Evolutionary conservation across 768 basidiomycete species (phyloP), one percentile per base, ranked within the genome.

Genomic region (Lactifluus subvellereus): DNA sequence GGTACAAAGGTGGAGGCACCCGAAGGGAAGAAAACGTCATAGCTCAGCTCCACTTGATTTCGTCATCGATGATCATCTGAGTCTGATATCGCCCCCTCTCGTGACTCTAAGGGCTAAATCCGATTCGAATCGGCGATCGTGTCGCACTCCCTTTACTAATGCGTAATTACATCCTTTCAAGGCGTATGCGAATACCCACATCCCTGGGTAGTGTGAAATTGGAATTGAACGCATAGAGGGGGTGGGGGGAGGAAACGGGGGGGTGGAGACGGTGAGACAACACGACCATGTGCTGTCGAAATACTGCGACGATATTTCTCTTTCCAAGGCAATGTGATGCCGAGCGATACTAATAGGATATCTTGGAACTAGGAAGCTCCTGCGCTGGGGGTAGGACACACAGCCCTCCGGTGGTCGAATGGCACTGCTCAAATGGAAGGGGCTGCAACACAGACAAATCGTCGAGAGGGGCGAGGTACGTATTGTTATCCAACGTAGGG

Each of bases 381-480:
- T 59, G 48, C 18, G 20, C 7, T 14, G 54, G 22, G 11, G 54
- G 49, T 7, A 35, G 14, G 37, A 6, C 7, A 51, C 55, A 61
- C 32, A 42, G 9, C 7, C 18, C 40, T 37, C 49, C 55, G 20
- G 38, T 43, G 13, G 30, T 37, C 32, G 61, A 57, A 14, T 22
- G 47, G n/a, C 37, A 47, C 50, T 64, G 62, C 8, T 63, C 61
- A 47, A 66, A 66, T 16, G 65, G 62, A 47, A 66, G 61, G 9
- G 65, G 65, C 38, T 58, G 61, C 38, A 66, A 53, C 50, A 64
- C 54, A 16, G 56, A 54, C 43, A 66, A 40, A 18, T 49, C 65
- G 14, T 66, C 65, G 7, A 66, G 62, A 22, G 65, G 65, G 11
- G 65, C 62, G 20, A 66, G 65, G 37, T 58, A 63, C 27, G 53